phyloP scores from a whole-genome alignment of 1,284 basidiomycete species.

The Heliocybe sulcata region DNA sequence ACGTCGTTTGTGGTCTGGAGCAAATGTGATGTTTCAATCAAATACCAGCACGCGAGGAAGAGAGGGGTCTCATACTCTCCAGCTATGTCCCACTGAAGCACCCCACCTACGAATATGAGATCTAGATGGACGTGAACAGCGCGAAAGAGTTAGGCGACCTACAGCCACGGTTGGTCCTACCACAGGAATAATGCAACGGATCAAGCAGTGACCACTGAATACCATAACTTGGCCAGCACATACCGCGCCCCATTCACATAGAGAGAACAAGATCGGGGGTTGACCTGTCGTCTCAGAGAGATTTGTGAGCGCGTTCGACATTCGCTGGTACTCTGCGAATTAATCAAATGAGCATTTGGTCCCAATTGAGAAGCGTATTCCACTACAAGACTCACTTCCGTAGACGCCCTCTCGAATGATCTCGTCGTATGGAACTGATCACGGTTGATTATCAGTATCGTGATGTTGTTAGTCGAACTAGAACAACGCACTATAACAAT shows the following conservation, averaged over 20 bases:
- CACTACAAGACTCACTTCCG: slow-evolving; percentile 31
- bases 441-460: not conserved
- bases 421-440: slow-evolving; percentile 38
- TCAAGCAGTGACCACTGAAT: not conserved
- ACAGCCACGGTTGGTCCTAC: slow-evolving; percentile 39
- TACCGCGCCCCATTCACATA: slow-evolving; percentile 48
- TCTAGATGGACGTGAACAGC: not conserved
- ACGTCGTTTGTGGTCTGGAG: slow-evolving; percentile 26
- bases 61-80: slow-evolving; percentile 28
- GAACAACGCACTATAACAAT: slow-evolving; percentile 35
- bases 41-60: not conserved
- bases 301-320: slow-evolving; percentile 37
- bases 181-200: not conserved
- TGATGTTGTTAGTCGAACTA: not conserved
- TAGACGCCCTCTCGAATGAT: slow-evolving; percentile 37
- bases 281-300: slow-evolving; percentile 30
- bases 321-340: slow-evolving; percentile 37
- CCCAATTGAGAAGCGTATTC: not conserved
- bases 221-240: slow-evolving; percentile 9
- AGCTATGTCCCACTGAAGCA: slow-evolving; percentile 33
- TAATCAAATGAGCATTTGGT: not conserved
- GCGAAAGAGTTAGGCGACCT: slow-evolving; percentile 8
- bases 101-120: slow-evolving; percentile 26
- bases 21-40: not conserved
- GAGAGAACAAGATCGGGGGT: slow-evolving; percentile 37